Base-by-base conservation (phyloP, 345 rosid species). In the Cochlearia excelsa region DNA sequence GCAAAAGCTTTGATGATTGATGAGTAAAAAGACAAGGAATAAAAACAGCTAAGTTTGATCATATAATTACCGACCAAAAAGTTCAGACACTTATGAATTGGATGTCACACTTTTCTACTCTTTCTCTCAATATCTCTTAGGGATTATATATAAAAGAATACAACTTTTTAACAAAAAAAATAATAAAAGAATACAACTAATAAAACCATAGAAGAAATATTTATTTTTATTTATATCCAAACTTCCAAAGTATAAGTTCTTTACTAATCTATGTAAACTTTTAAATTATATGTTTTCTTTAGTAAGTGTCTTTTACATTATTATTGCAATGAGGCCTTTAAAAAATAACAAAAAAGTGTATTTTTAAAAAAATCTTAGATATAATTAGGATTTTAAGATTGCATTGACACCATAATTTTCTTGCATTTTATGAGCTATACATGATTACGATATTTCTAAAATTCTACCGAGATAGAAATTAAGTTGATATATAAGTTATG, bases 1-100 rank as follows among this genome's bases (percentile, higher is more conserved):
- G 23, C 23, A 16, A 37, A 37, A 5, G 40, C 40, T 4, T 3
- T 30, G 65, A 59, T 68, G 72, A 68, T 60, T 59, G 65, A 59
- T 44, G 41, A 52, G 49, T 51, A 8, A 59, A 67, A 51, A 38
- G 72, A 41, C 23, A 34, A 54, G 45, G 67, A 54, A 69, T 54
- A 69, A 27, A 45, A 54, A 61, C 63, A 69, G 68, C 74, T 48
- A 69, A 7, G 62, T 41, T 40, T 69, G 73, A 9, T 31, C 3
- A 11, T 10, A 26, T 34, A 51, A 59, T 52, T 26, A 51, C 53
- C 61, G 55, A 53, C 72, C 54, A 37, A 68, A 68, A 68, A 47
- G 67, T 39, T 68, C 55, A 39, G 51, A 61, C 30, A 61, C 23
- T 16, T 16, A 16, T 16, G 23, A 16, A 61, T 61, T 50, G 65